A percentile compares a stretch with the other conserved stretches of the same genome.
Conservation (phyloP, 2,329 filamentous ascomycete genomes). For the Periconia digitata region DNA sequence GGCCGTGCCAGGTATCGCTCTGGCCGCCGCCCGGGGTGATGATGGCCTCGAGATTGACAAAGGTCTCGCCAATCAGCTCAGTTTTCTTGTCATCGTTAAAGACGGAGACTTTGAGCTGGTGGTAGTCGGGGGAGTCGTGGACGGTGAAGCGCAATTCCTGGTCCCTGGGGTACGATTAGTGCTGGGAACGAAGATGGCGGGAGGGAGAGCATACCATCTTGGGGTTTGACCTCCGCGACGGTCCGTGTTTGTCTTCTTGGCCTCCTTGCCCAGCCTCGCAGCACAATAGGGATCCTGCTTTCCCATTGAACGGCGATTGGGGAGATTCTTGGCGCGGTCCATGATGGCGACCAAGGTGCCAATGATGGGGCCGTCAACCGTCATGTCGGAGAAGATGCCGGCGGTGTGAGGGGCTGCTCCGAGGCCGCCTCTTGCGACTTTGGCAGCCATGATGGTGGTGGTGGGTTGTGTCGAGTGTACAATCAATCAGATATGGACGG, state of each 20-base stretch:
- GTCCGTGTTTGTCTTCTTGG: constrained; percentile 95
- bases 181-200: constrained; percentile 14
- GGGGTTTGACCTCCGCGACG: constrained; percentile 93
- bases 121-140: constrained; percentile 95
- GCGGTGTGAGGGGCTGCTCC: constrained; percentile 78
- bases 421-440: constrained; percentile 30
- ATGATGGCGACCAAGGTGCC: constrained; percentile 90
- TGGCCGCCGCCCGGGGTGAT: constrained; percentile 88
- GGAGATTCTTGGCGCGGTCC: constrained; percentile 94
- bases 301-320: constrained; percentile 94
- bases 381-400: constrained; percentile 93
- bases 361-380: constrained; percentile 87
- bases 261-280: constrained; percentile 89
- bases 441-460: constrained; percentile 38
- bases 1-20: constrained; percentile 85
- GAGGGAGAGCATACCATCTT: constrained; percentile 67
- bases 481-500: background rate
- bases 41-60: constrained; percentile 80
- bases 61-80: constrained; percentile 92
- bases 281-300: constrained; percentile 99
- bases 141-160: constrained; percentile 95
- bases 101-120: constrained; percentile 89
- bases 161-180: constrained; percentile 65
- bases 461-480: background rate
- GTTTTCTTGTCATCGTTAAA: constrained; percentile 99